phyloP scores from a whole-genome alignment of 2,329 filamentous ascomycete genomes.

The Aspergillus latus region DNA sequence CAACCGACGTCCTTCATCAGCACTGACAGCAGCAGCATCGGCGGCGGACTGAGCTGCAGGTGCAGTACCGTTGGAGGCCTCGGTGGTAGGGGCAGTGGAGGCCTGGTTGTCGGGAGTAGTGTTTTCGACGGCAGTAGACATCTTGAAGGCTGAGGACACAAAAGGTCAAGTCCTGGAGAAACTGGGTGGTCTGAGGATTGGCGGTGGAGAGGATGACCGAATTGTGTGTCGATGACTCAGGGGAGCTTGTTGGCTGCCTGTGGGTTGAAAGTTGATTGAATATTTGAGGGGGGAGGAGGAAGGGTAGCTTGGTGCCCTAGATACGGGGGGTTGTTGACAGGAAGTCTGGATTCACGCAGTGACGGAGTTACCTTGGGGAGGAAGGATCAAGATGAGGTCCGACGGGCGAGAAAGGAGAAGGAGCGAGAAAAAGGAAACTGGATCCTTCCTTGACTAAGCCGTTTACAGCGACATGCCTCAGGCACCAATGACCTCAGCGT shows the following conservation, averaged over 20 bases:
- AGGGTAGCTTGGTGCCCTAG: slow-evolving; percentile 94
- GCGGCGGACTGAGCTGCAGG: slow-evolving; percentile 72
- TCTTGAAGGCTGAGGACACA: slow-evolving; percentile 57
- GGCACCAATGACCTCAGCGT: slow-evolving; percentile 8
- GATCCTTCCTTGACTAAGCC: slow-evolving; percentile 12
- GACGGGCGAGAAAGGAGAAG: slow-evolving; percentile 25
- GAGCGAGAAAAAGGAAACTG: slow-evolving; percentile 25
- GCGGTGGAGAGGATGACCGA: slow-evolving; percentile 29
- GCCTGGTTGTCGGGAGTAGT: slow-evolving; percentile 64
- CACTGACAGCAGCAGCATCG: slow-evolving; percentile 92
- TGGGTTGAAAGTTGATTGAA: slow-evolving; percentile 29
- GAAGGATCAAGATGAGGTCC: slow-evolving; percentile 24
- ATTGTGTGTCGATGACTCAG: slow-evolving; percentile 62
- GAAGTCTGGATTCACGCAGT: slow-evolving; percentile 24
- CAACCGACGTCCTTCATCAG: slow-evolving; percentile 96
- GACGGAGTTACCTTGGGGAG: slow-evolving; percentile 25
- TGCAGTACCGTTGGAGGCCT: slow-evolving; percentile 58
- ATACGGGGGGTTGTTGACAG: slow-evolving; percentile 41
- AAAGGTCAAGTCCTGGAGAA: slow-evolving; percentile 30
- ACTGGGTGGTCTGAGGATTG: slow-evolving; percentile 35
- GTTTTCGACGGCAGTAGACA: slow-evolving; percentile 81
- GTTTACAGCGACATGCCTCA: not conserved
- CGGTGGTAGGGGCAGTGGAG: slow-evolving; percentile 63
- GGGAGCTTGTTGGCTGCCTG: slow-evolving; percentile 51
- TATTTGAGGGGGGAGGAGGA: slow-evolving; percentile 36